phyloP scores from a whole-genome alignment of 176 grass and related monocot genomes.

The Phyllostachys edulis region DNA sequence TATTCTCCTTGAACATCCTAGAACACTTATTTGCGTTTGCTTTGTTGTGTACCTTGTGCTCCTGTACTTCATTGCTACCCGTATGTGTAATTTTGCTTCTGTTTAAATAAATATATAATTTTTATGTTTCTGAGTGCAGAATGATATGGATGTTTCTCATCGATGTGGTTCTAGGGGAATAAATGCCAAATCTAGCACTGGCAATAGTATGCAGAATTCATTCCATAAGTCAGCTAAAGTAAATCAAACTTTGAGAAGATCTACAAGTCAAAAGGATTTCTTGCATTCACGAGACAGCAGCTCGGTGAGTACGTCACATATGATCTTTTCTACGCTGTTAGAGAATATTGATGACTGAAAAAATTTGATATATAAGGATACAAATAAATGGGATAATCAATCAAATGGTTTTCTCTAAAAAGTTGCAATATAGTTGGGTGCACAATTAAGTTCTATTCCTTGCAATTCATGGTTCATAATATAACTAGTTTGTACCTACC shows the following conservation, averaged over 20 bases:
- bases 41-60: not conserved
- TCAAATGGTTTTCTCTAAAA: not conserved
- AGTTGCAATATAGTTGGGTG: not conserved
- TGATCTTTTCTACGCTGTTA: not conserved
- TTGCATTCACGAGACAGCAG: constrained; percentile 63
- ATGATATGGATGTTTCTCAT: constrained; percentile 55
- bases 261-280: constrained; percentile 77
- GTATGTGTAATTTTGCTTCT: not conserved
- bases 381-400: not conserved
- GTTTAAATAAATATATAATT: too few relatives aligned
- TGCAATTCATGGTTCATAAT: constrained; percentile 4
- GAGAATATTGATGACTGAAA: not conserved
- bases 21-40: not conserved
- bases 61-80: not conserved
- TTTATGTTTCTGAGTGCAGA: constrained; percentile 51
- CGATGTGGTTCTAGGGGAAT: constrained; percentile 28
- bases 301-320: constrained; percentile 56
- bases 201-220: constrained; percentile 33
- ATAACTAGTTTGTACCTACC: not conserved
- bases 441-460: not conserved
- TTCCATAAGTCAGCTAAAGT: constrained; percentile 55
- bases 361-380: not conserved
- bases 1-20: not conserved
- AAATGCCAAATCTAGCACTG: constrained; percentile 39
- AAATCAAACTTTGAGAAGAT: constrained; percentile 51